Percentiles rank a stretch among this genome's conserved stretches.
Evolutionary conservation across 179 eudicot species (phyloP).

Genomic region (Spergularia azorica): DNA sequence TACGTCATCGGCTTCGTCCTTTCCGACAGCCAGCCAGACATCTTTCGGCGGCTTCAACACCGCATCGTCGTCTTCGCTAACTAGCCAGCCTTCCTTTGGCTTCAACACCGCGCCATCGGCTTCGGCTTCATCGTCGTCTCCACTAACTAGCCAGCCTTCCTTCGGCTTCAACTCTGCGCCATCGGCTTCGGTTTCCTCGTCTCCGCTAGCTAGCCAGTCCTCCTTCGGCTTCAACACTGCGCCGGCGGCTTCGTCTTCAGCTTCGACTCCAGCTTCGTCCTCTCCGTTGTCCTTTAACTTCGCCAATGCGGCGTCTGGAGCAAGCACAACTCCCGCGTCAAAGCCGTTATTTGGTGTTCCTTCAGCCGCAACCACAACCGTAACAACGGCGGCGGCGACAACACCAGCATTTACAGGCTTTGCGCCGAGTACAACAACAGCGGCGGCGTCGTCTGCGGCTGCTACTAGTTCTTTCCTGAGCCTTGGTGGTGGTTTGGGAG

Average conservation of each 20-base stretch:
- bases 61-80: no score
- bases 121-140: no score
- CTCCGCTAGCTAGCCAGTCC: background rate
- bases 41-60: no score
- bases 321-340: no score
- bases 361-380: background rate
- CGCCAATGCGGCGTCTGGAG: no score
- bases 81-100: conserved; percentile 18
- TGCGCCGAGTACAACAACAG: background rate
- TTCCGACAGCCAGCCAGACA: no score
- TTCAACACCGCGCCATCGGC: conserved; percentile 10
- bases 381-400: background rate
- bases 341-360: no score
- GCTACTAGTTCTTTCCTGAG: conserved; percentile 8
- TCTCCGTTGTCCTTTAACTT: background rate
- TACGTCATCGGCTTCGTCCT: no score
- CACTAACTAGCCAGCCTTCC: background rate
- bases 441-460: conserved; percentile 13
- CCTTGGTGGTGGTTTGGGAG: background rate
- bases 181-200: background rate
- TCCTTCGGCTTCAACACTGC: background rate
- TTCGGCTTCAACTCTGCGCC: conserved; percentile 22
- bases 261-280: background rate
- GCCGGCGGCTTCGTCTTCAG: background rate
- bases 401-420: background rate